Evolutionary conservation across 768 basidiomycete genomes (phyloP).

Genomic region (Rhizopogon rudus): DNA sequence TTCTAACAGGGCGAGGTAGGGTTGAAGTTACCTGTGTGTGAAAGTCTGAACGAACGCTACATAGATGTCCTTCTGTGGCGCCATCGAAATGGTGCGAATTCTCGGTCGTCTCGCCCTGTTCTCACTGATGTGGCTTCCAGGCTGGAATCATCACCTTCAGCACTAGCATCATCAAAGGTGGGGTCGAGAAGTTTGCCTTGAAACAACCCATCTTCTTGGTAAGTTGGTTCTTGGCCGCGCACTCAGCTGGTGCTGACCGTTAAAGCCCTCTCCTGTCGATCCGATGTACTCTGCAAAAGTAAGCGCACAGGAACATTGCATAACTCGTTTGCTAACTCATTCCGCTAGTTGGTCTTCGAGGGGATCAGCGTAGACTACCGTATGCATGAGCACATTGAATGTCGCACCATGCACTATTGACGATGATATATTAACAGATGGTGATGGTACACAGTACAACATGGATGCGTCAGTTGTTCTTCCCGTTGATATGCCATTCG

Average conservation of each 20-base stretch:
- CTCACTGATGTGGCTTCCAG: conserved; percentile 20
- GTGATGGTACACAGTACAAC: conserved; percentile 69
- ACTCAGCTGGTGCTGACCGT: not conserved
- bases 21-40: not conserved
- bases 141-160: conserved; percentile 71
- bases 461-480: conserved; percentile 62
- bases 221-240: conserved; percentile 5
- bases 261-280: conserved; percentile 68
- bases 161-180: conserved; percentile 69
- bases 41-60: not conserved
- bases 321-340: not conserved
- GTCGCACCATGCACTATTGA: conserved; percentile 1
- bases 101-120: not conserved
- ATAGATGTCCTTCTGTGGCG: conserved; percentile 70
- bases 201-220: conserved; percentile 76
- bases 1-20: conserved; percentile 49
- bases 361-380: conserved; percentile 71
- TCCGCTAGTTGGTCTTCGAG: conserved; percentile 58
- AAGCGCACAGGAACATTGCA: not conserved
- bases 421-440: conserved; percentile 35
- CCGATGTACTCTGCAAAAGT: conserved; percentile 71
- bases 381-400: conserved; percentile 25
- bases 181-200: conserved; percentile 67
- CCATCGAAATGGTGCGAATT: conserved; percentile 63
- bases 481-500: not conserved